These are phyloP conservation scores for Metschnikowia cubensis DNA, from an alignment of 805 yeast species.

Conservation along the genomic window DNA sequence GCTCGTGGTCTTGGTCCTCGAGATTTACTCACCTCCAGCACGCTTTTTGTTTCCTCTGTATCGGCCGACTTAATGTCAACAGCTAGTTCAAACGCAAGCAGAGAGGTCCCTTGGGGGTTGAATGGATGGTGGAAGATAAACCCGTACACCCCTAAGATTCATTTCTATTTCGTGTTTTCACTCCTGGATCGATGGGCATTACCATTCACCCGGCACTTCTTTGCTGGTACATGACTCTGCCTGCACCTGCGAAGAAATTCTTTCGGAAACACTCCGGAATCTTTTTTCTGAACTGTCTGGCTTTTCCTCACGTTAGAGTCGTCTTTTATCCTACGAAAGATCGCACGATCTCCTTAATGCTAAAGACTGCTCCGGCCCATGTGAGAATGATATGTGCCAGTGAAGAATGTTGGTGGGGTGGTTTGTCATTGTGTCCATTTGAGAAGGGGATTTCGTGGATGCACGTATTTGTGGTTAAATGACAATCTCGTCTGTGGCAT, in stretches of 20 bases:
- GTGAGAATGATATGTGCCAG: constrained; percentile 6
- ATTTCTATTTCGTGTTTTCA: not conserved
- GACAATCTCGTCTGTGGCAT: not conserved
- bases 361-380: constrained; percentile 11
- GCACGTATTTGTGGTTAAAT: not conserved
- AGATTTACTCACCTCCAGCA: not conserved
- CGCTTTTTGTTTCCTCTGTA: not conserved
- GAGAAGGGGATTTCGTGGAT: not conserved
- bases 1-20: not conserved
- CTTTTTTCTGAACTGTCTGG: not conserved
- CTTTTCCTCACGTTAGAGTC: not conserved
- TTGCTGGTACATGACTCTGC: not conserved
- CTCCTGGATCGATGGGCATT: not conserved
- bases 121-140: not conserved
- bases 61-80: constrained; percentile 3
- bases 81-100: constrained; percentile 1
- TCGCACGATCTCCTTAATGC: not conserved
- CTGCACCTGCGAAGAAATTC: too few species aligned
- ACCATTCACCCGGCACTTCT: not conserved
- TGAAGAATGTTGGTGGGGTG: not conserved
- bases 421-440: constrained; percentile 1
- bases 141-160: constrained; percentile 16
- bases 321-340: not conserved
- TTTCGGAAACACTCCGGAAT: too few species aligned
- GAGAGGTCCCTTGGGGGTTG: constrained; percentile 3